Evolutionary conservation across 805 yeast genomes (phyloP), one percentile per base, ranked within the genome.

Genomic region (Wickerhamiella spandovensis): DNA sequence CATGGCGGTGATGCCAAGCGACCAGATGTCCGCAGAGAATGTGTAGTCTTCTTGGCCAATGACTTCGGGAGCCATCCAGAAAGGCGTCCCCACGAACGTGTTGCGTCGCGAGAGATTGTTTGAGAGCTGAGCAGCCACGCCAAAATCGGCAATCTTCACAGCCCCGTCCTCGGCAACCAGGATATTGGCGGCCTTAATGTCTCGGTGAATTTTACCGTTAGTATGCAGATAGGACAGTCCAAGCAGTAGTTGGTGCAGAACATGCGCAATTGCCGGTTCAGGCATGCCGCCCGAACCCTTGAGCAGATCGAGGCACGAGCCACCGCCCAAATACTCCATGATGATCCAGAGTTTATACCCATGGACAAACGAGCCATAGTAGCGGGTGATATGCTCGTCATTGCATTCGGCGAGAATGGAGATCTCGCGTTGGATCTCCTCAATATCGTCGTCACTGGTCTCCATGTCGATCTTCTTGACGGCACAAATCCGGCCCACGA

Each of bases 31-130:
- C 0, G 90, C 89, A 48, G 77, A 74, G 48, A 76, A 81, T n/a
- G 79, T 77, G 56, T 79, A 76, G 53, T 75, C 77, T 55, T 77
- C 95, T 65, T 90, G 97, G 68, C 85, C 76, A 39, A 90, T 90
- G 30, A 90, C 98, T 65, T 90, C 98, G 0, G 98, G 98, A 0
- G 98, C 97, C 98, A 92, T 92, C 98, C 98, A 92, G 63, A 88
- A 92, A 20, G 74, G 74, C 5, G 74, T 70, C 2, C 74, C 74
- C 7, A 71, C 74, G 57, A 70, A 71, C 13, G 74, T 70, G 53
- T 70, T 68, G 39, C 73, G 54, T 6, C 78, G 71, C 17, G 77
- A 71, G 51, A 77, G 67, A 57, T 76, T 72, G 48, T 80, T 81
- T 1, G 79, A 72, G 4, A 78, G 72, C 57, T 81, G 84, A 0